These are phyloP conservation scores for Ceriops zippeliana DNA, from an alignment of 345 rosid genomes.

Conservation along the genomic window DNA sequence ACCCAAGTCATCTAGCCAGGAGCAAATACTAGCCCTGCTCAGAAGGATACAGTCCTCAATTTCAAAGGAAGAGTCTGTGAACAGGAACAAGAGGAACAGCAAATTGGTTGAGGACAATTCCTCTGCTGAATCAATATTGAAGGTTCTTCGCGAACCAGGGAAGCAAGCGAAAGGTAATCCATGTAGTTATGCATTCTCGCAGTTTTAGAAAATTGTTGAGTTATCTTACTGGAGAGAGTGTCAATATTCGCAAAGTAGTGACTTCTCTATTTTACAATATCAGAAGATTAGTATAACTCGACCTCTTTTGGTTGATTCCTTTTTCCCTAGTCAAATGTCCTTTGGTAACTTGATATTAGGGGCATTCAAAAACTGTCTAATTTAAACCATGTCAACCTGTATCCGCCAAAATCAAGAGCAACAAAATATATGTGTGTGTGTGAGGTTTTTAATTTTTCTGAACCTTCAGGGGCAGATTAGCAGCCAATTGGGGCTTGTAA, in stretches of 20 bases:
- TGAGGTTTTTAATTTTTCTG: too few species aligned
- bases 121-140: constrained; percentile 34
- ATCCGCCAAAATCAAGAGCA: too few species aligned
- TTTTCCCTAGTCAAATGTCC: too few species aligned
- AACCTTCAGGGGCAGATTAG: too few species aligned
- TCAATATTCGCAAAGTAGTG: not conserved
- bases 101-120: constrained; percentile 20
- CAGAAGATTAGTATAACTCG: too few species aligned
- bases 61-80: constrained; percentile 31
- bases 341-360: too few species aligned
- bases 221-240: not conserved
- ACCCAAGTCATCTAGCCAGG: constrained; percentile 32
- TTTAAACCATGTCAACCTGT: too few species aligned
- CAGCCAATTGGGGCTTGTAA: too few species aligned
- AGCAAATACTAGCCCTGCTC: constrained; percentile 50
- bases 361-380: too few species aligned
- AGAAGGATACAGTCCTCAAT: constrained; percentile 57
- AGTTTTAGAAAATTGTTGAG: not conserved
- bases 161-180: constrained; percentile 31
- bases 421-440: too few species aligned
- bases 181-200: not conserved
- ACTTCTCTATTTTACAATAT: not conserved
- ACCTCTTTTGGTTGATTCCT: too few species aligned
- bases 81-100: constrained; percentile 10
- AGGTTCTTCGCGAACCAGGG: constrained; percentile 34